Conservation (phyloP, 371 early-diverging fungal species). For the Mucor lusitanicus region DNA sequence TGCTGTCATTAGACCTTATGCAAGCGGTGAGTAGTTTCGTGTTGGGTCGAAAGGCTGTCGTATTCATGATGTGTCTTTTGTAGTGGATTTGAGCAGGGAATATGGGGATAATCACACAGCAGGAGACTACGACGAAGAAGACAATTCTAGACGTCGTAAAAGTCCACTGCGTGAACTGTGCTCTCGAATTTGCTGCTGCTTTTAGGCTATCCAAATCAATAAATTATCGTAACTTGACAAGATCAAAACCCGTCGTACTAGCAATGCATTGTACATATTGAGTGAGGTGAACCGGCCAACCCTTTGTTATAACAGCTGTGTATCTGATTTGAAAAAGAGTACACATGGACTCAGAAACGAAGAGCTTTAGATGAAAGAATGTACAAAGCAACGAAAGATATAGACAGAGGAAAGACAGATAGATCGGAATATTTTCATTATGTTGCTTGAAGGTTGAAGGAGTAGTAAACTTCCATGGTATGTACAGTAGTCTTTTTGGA, state of each 20-base stretch:
- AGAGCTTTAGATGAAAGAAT: too few relatives aligned
- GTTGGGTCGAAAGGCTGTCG: neutral
- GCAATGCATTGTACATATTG: too few relatives aligned
- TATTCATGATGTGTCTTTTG: neutral
- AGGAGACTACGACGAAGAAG: neutral
- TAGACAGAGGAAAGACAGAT: too few relatives aligned
- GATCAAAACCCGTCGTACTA: neutral
- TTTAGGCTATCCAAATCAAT: neutral
- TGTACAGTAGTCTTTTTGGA: too few relatives aligned
- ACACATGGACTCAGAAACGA: too few relatives aligned
- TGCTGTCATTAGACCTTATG: neutral
- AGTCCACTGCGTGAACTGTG: neutral
- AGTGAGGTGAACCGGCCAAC: too few relatives aligned
- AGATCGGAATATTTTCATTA: too few relatives aligned
- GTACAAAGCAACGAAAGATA: too few relatives aligned
- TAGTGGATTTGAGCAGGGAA: slow-evolving; percentile 2
- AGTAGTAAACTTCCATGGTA: too few relatives aligned
- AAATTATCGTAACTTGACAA: neutral
- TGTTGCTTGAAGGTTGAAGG: too few relatives aligned
- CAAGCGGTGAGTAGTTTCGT: neutral
- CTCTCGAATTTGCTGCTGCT: neutral
- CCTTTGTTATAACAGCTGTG: too few relatives aligned
- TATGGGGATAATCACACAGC: neutral
- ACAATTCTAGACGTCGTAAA: neutral
- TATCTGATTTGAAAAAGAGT: too few relatives aligned